These are phyloP conservation scores for Ogataea kodamae DNA, from an alignment of 805 yeast genomes.

Conservation along the genomic window DNA sequence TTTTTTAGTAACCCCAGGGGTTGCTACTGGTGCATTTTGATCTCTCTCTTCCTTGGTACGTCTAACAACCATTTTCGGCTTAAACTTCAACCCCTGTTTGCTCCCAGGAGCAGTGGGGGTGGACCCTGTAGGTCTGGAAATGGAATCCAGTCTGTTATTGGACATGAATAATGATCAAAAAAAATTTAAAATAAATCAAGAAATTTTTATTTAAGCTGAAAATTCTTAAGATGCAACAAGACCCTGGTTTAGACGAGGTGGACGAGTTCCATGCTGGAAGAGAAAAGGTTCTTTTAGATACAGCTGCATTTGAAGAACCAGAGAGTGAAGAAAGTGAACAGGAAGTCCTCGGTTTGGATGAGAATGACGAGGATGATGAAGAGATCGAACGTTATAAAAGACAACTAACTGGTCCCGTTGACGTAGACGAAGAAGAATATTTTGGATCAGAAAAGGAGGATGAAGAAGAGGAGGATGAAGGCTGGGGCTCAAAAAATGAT, in stretches of 20 bases:
- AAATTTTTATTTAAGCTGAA: neutral
- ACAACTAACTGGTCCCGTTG: slow-evolving; percentile 40
- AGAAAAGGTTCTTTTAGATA: slow-evolving; percentile 54
- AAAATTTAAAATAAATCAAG: slow-evolving; percentile 11
- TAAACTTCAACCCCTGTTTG: slow-evolving; percentile 65
- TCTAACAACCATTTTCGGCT: slow-evolving; percentile 85
- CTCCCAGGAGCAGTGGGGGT: slow-evolving; percentile 9
- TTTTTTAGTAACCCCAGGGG: slow-evolving; percentile 36
- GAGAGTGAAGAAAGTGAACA: slow-evolving; percentile 31
- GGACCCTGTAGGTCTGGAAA: slow-evolving; percentile 7
- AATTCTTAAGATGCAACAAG: slow-evolving; percentile 20
- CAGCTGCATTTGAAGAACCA: slow-evolving; percentile 43
- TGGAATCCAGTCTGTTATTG: slow-evolving; percentile 9
- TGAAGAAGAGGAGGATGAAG: slow-evolving; percentile 32
- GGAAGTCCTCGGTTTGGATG: slow-evolving; percentile 34
- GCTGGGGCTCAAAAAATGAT: slow-evolving; percentile 43
- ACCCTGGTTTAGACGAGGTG: slow-evolving; percentile 58
- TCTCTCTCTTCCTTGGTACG: slow-evolving; percentile 82
- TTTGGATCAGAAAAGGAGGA: slow-evolving; percentile 37
- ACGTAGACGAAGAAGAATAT: slow-evolving; percentile 45
- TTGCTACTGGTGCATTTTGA: slow-evolving; percentile 55
- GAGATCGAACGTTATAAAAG: slow-evolving; percentile 33
- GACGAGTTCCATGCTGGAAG: slow-evolving; percentile 62
- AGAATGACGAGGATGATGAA: slow-evolving; percentile 39
- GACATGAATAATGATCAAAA: slow-evolving; percentile 1